Conservation (phyloP, 805 yeast genomes). For the Metschnikowia bowlesiae region DNA sequence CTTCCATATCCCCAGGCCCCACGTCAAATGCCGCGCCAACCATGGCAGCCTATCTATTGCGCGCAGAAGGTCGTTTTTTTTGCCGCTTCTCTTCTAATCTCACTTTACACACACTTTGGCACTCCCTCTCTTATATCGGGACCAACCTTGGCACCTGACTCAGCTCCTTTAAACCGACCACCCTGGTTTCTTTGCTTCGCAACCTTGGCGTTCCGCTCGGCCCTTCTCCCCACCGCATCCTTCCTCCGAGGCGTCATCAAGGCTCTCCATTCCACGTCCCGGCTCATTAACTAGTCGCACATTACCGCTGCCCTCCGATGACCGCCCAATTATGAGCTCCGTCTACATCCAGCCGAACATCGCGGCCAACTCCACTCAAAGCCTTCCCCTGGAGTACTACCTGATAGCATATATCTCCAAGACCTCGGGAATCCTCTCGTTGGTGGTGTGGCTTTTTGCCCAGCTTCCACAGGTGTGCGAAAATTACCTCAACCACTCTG, state of each 20-base stretch:
- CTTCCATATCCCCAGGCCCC: too few relatives aligned
- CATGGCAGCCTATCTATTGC: background rate
- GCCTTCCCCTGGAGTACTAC: constrained; percentile 12
- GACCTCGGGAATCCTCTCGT: constrained; percentile 19
- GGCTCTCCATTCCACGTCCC: too few relatives aligned
- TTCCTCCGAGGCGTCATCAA: background rate
- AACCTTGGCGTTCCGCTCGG: background rate
- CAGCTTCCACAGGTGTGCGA: constrained; percentile 27
- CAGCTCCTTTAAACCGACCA: background rate
- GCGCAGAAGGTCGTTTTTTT: background rate
- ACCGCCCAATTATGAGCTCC: constrained; percentile 3
- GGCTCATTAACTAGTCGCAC: background rate
- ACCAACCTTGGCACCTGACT: background rate
- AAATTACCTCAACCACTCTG: constrained; percentile 29
- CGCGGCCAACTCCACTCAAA: constrained; percentile 6
- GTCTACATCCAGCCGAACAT: constrained; percentile 1
- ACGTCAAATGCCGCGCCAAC: background rate
- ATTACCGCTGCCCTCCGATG: background rate
- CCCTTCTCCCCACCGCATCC: background rate
- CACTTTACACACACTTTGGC: background rate
- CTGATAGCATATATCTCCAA: constrained; percentile 10
- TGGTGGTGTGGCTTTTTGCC: constrained; percentile 27
- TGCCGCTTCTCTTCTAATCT: constrained; percentile 1
- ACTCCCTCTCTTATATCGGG: background rate
- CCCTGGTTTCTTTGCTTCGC: background rate